A percentile compares a stretch with the other conserved stretches of the same genome.
Conservation (phyloP, 1,284 basidiomycete genomes). For the Moniliophthora roreri region DNA sequence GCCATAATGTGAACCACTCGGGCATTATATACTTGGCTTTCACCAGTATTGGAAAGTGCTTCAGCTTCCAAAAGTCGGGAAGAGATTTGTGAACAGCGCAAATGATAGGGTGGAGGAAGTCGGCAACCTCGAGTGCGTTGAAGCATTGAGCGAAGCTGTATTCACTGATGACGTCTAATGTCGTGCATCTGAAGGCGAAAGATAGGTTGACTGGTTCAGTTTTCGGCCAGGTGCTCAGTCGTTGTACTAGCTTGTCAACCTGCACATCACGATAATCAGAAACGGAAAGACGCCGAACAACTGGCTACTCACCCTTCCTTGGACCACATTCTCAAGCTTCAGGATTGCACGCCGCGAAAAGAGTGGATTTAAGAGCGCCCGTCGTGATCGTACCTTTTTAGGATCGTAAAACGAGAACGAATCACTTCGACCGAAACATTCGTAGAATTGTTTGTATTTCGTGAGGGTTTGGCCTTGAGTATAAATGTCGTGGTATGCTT, state of each 20-base stretch:
- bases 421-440: slow-evolving; percentile 13
- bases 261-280: slow-evolving; percentile 9
- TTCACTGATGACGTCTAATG: not conserved
- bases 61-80: slow-evolving; percentile 33
- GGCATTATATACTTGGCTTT: not conserved
- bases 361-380: slow-evolving; percentile 21
- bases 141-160: not conserved
- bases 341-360: slow-evolving; percentile 27
- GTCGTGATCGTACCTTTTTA: slow-evolving; percentile 19
- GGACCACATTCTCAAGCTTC: slow-evolving; percentile 22
- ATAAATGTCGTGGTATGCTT: slow-evolving; percentile 18
- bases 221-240: not conserved
- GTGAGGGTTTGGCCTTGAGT: slow-evolving; percentile 18
- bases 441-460: slow-evolving; percentile 23
- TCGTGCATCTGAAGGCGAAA: not conserved
- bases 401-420: slow-evolving; percentile 17
- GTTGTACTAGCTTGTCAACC: not conserved
- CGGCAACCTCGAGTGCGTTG: not conserved
- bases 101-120: not conserved
- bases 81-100: slow-evolving; percentile 22
- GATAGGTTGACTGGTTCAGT: not conserved
- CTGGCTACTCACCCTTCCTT: slow-evolving; percentile 18
- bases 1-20: not conserved
- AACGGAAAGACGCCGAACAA: not conserved
- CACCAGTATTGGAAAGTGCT: not conserved